Percentiles rank a stretch among this genome's conserved stretches.
Conservation (phyloP, 805 yeast genomes). For the Saturnispora mendoncae region DNA sequence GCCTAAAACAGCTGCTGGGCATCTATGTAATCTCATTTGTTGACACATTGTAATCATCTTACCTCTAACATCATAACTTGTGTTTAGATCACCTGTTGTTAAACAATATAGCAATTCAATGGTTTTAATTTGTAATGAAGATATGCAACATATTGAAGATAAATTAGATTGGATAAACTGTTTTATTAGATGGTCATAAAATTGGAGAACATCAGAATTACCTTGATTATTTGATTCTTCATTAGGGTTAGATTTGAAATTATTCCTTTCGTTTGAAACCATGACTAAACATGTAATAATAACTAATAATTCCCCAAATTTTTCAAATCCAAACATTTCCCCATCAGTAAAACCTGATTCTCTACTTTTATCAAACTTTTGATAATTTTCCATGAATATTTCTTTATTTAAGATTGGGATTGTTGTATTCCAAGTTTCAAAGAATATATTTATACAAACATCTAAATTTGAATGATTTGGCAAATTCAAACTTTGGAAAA, state of each 20-base stretch:
- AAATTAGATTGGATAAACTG: constrained; percentile 55
- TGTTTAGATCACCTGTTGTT: constrained; percentile 62
- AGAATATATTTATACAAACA: constrained; percentile 55
- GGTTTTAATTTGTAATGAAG: constrained; percentile 59
- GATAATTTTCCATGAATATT: constrained; percentile 56
- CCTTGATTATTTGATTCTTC: constrained; percentile 12
- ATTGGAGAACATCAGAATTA: constrained; percentile 32
- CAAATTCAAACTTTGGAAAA: constrained; percentile 35
- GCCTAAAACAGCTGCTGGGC: constrained; percentile 74
- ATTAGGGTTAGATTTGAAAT: constrained; percentile 9
- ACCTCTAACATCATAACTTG: constrained; percentile 70
- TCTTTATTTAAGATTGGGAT: constrained; percentile 64
- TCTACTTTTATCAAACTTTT: constrained; percentile 36
- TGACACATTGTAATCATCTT: constrained; percentile 75
- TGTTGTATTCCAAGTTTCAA: constrained; percentile 68
- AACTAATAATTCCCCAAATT: constrained; percentile 46
- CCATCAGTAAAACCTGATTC: constrained; percentile 37
- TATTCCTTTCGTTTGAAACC: constrained; percentile 30
- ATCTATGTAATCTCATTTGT: constrained; percentile 73
- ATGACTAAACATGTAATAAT: constrained; percentile 45
- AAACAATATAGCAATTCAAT: constrained; percentile 64
- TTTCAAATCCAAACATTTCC: constrained; percentile 37
- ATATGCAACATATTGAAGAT: constrained; percentile 52
- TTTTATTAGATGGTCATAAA: constrained; percentile 53
- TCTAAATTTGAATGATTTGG: constrained; percentile 57